Percentiles rank a stretch among this genome's conserved stretches.
Conservation (phyloP, 352 stramenopile species). For the Phytophthora fragariae region DNA sequence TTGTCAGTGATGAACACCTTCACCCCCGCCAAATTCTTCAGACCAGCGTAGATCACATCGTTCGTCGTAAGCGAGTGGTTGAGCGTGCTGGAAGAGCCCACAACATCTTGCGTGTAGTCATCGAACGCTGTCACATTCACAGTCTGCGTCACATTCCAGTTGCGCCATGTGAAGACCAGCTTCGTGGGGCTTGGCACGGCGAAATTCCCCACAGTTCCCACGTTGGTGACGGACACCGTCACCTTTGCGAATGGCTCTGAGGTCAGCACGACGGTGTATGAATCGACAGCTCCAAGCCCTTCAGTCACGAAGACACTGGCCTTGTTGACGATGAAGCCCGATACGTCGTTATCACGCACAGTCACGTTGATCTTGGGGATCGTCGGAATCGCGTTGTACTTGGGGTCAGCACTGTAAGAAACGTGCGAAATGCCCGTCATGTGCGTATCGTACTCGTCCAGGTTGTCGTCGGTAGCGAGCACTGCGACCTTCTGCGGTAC, state of each 20-base stretch:
- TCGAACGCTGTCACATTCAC: slow-evolving; percentile 67
- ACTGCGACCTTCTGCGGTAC: slow-evolving; percentile 62
- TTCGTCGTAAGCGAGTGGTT: slow-evolving; percentile 67
- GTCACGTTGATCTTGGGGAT: slow-evolving; percentile 74
- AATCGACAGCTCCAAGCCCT: slow-evolving; percentile 44
- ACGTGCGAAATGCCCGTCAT: slow-evolving; percentile 74
- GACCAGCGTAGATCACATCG: slow-evolving; percentile 68
- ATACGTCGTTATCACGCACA: slow-evolving; percentile 72
- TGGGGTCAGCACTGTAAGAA: slow-evolving; percentile 69
- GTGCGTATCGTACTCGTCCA: slow-evolving; percentile 77
- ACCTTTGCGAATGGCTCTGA: slow-evolving; percentile 80
- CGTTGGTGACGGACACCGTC: slow-evolving; percentile 53
- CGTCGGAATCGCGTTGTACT: slow-evolving; percentile 62
- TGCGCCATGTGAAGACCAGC: slow-evolving; percentile 70
- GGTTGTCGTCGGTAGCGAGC: slow-evolving; percentile 63
- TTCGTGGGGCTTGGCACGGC: slow-evolving; percentile 38
- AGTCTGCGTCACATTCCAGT: slow-evolving; percentile 71
- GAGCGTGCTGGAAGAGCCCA: slow-evolving; percentile 57
- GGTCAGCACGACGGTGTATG: slow-evolving; percentile 62
- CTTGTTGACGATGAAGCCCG: slow-evolving; percentile 57
- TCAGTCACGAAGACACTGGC: slow-evolving; percentile 52
- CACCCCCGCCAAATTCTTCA: slow-evolving; percentile 54
- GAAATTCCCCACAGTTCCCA: slow-evolving; percentile 58
- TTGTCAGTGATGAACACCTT: slow-evolving; percentile 69
- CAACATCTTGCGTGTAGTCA: slow-evolving; percentile 59